phyloP scores from a whole-genome alignment of 164 flowering plant species.

The Macadamia tetraphylla region DNA sequence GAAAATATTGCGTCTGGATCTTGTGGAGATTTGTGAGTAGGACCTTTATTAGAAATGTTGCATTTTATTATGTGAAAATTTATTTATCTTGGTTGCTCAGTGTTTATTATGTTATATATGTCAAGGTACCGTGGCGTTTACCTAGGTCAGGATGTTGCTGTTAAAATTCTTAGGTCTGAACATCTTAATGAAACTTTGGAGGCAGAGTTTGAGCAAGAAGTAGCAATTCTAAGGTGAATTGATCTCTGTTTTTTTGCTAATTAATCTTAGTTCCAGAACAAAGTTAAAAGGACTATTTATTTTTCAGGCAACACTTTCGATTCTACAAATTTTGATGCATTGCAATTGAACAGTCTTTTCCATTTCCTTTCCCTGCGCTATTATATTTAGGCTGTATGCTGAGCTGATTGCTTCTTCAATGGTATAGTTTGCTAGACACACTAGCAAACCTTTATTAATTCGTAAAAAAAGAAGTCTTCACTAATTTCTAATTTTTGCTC shows the following conservation, averaged over 20 bases:
- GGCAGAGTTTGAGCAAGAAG: constrained; percentile 88
- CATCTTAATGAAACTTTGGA: constrained; percentile 58
- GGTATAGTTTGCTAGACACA: no score
- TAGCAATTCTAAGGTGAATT: constrained; percentile 64
- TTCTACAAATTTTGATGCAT: neutral
- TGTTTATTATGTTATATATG: constrained; percentile 7
- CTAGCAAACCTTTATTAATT: no score
- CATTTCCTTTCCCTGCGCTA: no score
- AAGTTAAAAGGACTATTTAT: neutral
- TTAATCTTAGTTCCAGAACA: neutral
- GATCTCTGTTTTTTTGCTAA: neutral
- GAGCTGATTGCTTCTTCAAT: no score
- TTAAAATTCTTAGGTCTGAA: constrained; percentile 74
- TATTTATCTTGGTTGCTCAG: constrained; percentile 2
- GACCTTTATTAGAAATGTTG: neutral
- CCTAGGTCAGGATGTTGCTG: constrained; percentile 80
- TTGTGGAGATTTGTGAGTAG: constrained; percentile 86
- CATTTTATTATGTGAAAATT: neutral
- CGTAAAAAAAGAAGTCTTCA: no score
- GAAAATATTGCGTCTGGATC: constrained; percentile 88
- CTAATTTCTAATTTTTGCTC: no score
- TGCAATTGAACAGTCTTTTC: neutral
- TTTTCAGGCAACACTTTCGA: neutral
- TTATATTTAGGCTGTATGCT: no score
- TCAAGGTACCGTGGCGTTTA: constrained; percentile 74